A percentile compares a stretch with the other conserved stretches of the same genome.
These are phyloP conservation scores for Paramecium caudatum DNA, from an alignment of 73 alveolate species.

Conservation along the genomic window DNA sequence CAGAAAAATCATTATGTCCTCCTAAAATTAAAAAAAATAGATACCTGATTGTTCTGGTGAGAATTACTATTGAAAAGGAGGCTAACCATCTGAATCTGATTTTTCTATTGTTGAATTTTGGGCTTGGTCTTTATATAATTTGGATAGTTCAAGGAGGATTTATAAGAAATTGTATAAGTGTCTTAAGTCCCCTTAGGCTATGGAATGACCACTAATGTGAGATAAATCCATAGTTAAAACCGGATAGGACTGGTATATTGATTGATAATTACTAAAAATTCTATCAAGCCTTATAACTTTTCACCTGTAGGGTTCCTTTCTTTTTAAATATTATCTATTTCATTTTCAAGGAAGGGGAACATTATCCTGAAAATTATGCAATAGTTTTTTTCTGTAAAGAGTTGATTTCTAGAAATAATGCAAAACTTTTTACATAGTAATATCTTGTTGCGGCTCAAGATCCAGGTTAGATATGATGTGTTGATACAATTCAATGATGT, in stretches of 20 bases:
- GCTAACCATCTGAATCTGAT: neutral
- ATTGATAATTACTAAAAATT: conserved; percentile 53
- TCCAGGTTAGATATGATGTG: conserved; percentile 8
- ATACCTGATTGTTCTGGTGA: conserved; percentile 7
- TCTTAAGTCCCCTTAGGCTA: conserved; percentile 72
- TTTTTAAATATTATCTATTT: conserved; percentile 41
- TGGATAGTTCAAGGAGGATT: conserved; percentile 71
- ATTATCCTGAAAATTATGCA: conserved; percentile 69
- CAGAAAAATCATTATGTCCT: neutral
- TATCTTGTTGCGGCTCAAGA: neutral
- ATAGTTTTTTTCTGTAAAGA: conserved; percentile 56
- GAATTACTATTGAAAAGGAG: neutral
- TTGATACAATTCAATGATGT: conserved; percentile 21
- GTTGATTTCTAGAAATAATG: conserved; percentile 42
- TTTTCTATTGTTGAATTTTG: neutral
- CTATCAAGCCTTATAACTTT: conserved; percentile 66
- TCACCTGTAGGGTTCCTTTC: conserved; percentile 67
- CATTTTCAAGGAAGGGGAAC: conserved; percentile 72
- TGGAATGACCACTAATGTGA: conserved; percentile 71
- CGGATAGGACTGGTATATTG: conserved; percentile 56
- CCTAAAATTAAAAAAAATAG: neutral
- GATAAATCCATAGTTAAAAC: conserved; percentile 75
- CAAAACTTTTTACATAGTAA: neutral
- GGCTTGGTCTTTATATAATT: conserved; percentile 28
- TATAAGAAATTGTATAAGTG: conserved; percentile 71